phyloP scores from a whole-genome alignment of 2,329 filamentous ascomycete species.

The Xylariaceae sp. region DNA sequence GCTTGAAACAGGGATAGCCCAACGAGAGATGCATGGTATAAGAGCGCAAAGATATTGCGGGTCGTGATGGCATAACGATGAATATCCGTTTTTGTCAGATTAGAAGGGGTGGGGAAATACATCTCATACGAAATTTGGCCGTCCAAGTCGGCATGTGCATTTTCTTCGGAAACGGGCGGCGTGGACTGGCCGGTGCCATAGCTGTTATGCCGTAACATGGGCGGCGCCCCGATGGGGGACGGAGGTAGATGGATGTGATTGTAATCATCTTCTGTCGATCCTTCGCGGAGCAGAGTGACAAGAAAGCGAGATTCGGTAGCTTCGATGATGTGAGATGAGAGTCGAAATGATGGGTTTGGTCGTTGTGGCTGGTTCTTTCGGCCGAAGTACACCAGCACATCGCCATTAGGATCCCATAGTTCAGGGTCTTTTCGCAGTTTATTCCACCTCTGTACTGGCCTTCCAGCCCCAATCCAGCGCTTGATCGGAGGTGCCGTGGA shows the following conservation, averaged over 20 bases:
- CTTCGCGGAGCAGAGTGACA: slow-evolving; percentile 60
- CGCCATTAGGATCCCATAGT: slow-evolving; percentile 66
- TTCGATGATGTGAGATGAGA: slow-evolving; percentile 66
- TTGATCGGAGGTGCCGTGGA: slow-evolving; percentile 51
- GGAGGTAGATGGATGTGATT: slow-evolving; percentile 47
- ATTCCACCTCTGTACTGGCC: slow-evolving; percentile 60
- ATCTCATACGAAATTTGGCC: slow-evolving; percentile 67
- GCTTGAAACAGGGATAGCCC: slow-evolving; percentile 69
- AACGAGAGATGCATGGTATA: slow-evolving; percentile 70
- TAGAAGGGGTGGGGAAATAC: slow-evolving; percentile 65
- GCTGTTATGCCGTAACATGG: slow-evolving; percentile 47
- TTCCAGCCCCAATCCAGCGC: slow-evolving; percentile 60
- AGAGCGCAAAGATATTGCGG: slow-evolving; percentile 71
- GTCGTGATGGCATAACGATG: slow-evolving; percentile 69
- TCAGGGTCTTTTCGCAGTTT: slow-evolving; percentile 66
- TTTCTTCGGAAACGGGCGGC: slow-evolving; percentile 54
- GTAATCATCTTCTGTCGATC: slow-evolving; percentile 56
- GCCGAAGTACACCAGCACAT: slow-evolving; percentile 64
- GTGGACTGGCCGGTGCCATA: slow-evolving; percentile 47
- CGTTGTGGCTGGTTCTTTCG: slow-evolving; percentile 52
- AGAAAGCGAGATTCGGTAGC: slow-evolving; percentile 62
- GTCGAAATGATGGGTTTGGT: slow-evolving; percentile 60
- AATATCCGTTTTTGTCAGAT: slow-evolving; percentile 55
- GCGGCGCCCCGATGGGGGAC: slow-evolving; percentile 51
- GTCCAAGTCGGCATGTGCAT: slow-evolving; percentile 52